These are phyloP conservation scores for Oryza meridionalis DNA, from an alignment of 176 grass and related monocot species.

Conservation along the genomic window DNA sequence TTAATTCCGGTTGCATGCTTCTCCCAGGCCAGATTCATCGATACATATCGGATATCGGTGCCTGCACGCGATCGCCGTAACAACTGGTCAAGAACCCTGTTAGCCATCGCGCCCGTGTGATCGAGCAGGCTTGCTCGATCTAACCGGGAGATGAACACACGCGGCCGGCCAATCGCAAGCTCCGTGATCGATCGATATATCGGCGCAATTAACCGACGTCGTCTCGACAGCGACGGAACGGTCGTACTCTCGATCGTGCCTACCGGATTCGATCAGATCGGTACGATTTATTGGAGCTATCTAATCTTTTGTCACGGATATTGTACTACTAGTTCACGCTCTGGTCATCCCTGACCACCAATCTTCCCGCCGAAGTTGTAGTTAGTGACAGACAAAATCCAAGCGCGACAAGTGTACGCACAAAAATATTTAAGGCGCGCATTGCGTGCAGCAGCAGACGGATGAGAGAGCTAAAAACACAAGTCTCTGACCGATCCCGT, in stretches of 20 bases:
- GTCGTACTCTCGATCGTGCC: background rate
- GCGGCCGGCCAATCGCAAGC: slow-evolving; percentile 22
- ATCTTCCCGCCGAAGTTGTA: background rate
- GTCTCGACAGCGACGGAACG: slow-evolving; percentile 31
- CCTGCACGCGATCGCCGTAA: background rate
- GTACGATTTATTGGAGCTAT: background rate
- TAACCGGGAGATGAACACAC: background rate
- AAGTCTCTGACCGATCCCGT: background rate
- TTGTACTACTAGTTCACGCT: background rate
- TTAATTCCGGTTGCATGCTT: background rate
- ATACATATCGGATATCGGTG: background rate
- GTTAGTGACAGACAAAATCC: background rate
- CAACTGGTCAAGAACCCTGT: slow-evolving; percentile 1
- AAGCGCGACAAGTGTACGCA: background rate
- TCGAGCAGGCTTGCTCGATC: background rate
- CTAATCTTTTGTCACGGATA: background rate
- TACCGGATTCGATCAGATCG: background rate
- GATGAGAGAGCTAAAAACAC: background rate
- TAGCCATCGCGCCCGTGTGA: background rate
- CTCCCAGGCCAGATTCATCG: slow-evolving; percentile 22
- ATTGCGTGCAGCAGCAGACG: background rate
- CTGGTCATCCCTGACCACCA: background rate
- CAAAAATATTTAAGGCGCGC: background rate
- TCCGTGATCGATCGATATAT: background rate
- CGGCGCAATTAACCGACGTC: slow-evolving; percentile 5